phyloP scores from a whole-genome alignment of 306 rosid species.

The Echinosophora koreensis region DNA sequence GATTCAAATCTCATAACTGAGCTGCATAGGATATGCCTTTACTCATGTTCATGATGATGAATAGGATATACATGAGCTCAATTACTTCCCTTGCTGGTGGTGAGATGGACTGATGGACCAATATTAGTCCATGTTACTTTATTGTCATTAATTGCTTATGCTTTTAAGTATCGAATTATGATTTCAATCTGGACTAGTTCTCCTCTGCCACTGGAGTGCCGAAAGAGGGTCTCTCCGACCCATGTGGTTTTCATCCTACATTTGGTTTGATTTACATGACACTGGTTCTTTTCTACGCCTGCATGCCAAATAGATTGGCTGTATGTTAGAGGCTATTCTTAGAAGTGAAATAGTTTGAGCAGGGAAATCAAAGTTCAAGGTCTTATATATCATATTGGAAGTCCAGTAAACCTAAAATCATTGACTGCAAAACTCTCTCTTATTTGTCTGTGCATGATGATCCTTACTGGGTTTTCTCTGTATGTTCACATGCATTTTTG shows the following conservation, averaged over 20 bases:
- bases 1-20: background rate
- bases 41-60: background rate
- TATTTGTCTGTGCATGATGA: slow-evolving; percentile 23
- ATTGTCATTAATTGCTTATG: background rate
- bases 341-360: slow-evolving; percentile 21
- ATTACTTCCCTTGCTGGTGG: background rate
- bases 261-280: background rate
- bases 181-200: background rate
- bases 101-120: background rate
- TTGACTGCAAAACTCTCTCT: background rate
- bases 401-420: background rate
- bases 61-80: background rate
- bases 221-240: background rate
- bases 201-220: background rate
- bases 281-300: slow-evolving; percentile 13
- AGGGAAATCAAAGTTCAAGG: slow-evolving; percentile 21
- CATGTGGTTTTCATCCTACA: background rate
- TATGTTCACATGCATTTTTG: background rate
- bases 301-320: background rate
- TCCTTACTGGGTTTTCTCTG: background rate
- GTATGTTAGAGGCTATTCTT: background rate
- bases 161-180: background rate
- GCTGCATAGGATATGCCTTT: background rate
- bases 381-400: background rate
- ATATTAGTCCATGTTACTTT: background rate